phyloP scores from a whole-genome alignment of 1,139 yeast species.

The Kodamaea arcana region DNA sequence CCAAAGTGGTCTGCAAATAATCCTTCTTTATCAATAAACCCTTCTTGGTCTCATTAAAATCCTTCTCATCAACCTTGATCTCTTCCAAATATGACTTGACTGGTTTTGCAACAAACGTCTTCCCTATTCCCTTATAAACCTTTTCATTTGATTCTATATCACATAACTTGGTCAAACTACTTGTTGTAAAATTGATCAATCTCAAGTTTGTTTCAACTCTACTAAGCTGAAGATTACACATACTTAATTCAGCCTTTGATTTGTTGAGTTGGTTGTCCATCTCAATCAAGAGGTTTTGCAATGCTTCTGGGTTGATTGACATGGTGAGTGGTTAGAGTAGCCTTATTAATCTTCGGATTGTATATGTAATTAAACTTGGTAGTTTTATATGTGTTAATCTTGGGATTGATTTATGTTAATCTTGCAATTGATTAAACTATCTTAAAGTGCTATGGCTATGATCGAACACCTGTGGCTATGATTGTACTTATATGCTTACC shows the following conservation, averaged over 20 bases:
- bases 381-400: too few species aligned
- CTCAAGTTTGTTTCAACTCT: conserved; percentile 55
- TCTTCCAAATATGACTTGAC: conserved; percentile 45
- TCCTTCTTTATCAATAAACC: conserved; percentile 64
- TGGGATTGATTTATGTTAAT: too few species aligned
- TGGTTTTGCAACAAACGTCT: conserved; percentile 53
- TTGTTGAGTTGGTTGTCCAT: conserved; percentile 61
- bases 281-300: conserved; percentile 52
- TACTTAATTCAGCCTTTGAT: conserved; percentile 59
- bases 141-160: conserved; percentile 31
- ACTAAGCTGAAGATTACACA: conserved; percentile 58
- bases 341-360: not conserved
- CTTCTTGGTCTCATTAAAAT: conserved; percentile 54
- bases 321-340: conserved; percentile 5
- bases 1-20: conserved; percentile 73
- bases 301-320: conserved; percentile 47
- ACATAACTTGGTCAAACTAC: conserved; percentile 46
- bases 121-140: conserved; percentile 87
- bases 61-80: conserved; percentile 49
- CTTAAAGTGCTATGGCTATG: too few species aligned
- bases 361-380: too few species aligned
- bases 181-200: conserved; percentile 52
- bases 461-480: too few species aligned
- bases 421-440: too few species aligned
- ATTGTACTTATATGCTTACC: too few species aligned